Percentiles rank a stretch among this genome's conserved stretches.
Evolutionary conservation across 768 basidiomycete genomes (phyloP).

Genomic region (Rubroboletus satanas): DNA sequence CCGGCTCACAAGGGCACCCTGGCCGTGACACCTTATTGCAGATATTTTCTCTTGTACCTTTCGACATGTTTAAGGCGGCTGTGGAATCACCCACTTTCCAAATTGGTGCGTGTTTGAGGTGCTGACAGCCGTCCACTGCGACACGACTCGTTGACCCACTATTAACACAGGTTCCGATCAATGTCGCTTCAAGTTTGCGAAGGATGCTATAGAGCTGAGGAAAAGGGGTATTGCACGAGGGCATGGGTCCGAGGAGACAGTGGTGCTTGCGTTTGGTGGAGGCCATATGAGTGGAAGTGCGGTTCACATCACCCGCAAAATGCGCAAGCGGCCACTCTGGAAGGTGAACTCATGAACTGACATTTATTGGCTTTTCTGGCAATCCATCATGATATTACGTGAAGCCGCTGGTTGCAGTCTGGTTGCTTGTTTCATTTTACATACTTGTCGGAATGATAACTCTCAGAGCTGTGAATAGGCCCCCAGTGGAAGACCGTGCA

Average conservation of each 20-base stretch:
- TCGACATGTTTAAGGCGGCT: constrained; percentile 82
- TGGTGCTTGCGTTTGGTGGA: constrained; percentile 85
- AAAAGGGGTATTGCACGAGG: constrained; percentile 75
- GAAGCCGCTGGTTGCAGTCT: constrained; percentile 18
- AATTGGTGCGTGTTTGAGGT: constrained; percentile 52
- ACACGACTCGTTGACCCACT: constrained; percentile 12
- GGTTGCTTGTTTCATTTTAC: constrained; percentile 21
- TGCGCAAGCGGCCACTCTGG: constrained; percentile 79
- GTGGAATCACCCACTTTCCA: constrained; percentile 77
- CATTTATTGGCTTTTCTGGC: constrained; percentile 13
- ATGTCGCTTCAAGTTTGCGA: constrained; percentile 87
- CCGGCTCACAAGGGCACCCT: constrained; percentile 29
- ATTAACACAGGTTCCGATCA: constrained; percentile 66
- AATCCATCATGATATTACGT: constrained; percentile 24
- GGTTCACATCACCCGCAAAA: constrained; percentile 85
- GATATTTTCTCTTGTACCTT: constrained; percentile 76
- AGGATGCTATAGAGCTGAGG: constrained; percentile 79
- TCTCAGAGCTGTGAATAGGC: not conserved
- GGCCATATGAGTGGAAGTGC: constrained; percentile 63
- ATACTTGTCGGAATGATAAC: constrained; percentile 17
- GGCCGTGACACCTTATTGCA: constrained; percentile 70
- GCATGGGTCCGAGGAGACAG: constrained; percentile 79
- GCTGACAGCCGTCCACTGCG: constrained; percentile 3
- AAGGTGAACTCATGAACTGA: constrained; percentile 71
- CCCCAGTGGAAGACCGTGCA: not conserved